Evolutionary conservation across 148 eudicot genomes (phyloP).

Genomic region (Euryodendron excelsum): DNA sequence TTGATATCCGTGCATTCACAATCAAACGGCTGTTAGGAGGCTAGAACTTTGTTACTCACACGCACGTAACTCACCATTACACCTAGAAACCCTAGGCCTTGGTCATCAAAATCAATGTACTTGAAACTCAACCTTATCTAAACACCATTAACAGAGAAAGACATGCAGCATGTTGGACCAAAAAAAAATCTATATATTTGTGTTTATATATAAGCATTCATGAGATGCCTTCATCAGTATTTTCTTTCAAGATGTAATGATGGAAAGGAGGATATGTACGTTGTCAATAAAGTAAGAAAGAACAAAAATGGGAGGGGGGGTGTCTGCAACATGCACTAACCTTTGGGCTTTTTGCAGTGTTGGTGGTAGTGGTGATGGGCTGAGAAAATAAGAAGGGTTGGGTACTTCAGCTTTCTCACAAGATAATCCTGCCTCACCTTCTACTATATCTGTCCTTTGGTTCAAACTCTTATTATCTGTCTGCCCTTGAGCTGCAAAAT

Average conservation of each 20-base stretch:
- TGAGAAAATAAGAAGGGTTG: slow-evolving; percentile 32
- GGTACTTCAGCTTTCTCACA: slow-evolving; percentile 43
- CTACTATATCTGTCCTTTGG: slow-evolving; percentile 29
- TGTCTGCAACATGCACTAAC: slow-evolving; percentile 19
- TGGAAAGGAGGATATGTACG: neutral
- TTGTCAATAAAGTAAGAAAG: neutral
- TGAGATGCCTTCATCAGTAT: slow-evolving; percentile 11
- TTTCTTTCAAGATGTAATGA: slow-evolving; percentile 16
- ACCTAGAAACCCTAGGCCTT: no score
- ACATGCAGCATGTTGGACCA: slow-evolving; percentile 8
- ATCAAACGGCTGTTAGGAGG: slow-evolving; percentile 22
- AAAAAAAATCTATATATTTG: neutral
- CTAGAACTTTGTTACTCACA: neutral
- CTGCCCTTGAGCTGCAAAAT: slow-evolving; percentile 31
- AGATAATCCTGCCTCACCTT: slow-evolving; percentile 15
- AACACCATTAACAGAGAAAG: neutral
- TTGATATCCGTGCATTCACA: slow-evolving; percentile 30
- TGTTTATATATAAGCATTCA: slow-evolving; percentile 6
- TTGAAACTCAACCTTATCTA: neutral
- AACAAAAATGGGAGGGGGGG: neutral
- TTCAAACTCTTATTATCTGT: slow-evolving; percentile 25
- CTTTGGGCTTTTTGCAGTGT: slow-evolving; percentile 32
- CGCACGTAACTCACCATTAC: neutral
- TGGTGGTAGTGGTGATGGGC: slow-evolving; percentile 31
- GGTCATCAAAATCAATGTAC: neutral